Base-by-base conservation (phyloP, 2,329 filamentous ascomycete species). In the Acephala macrosclerotiorum region DNA sequence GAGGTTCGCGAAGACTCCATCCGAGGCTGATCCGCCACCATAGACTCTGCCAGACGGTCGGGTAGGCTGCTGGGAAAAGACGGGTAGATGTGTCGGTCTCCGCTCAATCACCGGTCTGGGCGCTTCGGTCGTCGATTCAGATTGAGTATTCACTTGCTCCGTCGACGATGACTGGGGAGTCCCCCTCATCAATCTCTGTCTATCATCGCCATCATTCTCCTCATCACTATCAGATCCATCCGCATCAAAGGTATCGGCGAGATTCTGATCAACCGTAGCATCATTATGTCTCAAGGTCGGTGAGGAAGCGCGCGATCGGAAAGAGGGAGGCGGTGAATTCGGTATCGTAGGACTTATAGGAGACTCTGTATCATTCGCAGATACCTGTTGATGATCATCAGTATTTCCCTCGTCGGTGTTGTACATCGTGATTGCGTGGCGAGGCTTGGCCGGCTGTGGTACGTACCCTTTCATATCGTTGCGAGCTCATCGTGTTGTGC, bases 1-100 rank as follows among this genome's bases (percentile, higher is more conserved):
- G 71, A 99, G 80, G 77, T 99, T 99, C 62, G 95, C 96, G 80
- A 97, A 99, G 29, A 99, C 96, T 67, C 96, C 96, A 79, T 98
- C 96, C 58, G 93, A 94, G 62, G 91, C 89, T n/a, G 89, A 87
- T 26, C 90, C 90, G 61, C 90, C 87, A 51, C 93, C 91, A 67
- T 93, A 88, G 1, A 91, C 85, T 68, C 87, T 81, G 6, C 74
- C 74, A 14, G 68, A 69, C 4, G 69, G 65, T 25, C 65, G 67
- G 63, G 71, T 59, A 66, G 73, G 69, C 8, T 53, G 49, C 29
- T 42, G 38, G 6, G 65, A 60, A 67, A 74, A 76, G 14, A 68
- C 64, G 8, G 74, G 74, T 22, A 76, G 47, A 61, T 69, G 68
- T 18, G 75, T 76, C 14, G 68, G 61, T 61, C 72, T 65, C 35